phyloP scores from a whole-genome alignment of 1,284 basidiomycete genomes.

The Pseudozyma tsukubaensis region DNA sequence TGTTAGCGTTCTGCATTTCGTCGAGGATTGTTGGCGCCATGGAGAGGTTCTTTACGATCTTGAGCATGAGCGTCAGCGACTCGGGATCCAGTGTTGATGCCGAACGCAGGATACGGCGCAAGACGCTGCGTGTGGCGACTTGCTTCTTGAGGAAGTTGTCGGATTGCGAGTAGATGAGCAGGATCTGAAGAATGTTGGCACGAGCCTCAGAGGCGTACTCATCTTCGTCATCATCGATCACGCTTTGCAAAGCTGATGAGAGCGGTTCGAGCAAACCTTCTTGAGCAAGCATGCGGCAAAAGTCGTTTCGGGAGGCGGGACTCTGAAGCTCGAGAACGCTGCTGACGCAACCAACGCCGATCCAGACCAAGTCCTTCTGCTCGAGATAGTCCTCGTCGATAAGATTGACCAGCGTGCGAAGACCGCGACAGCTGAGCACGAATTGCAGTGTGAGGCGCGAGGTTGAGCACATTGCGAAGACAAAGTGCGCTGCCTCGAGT shows the following conservation, averaged over 20 bases:
- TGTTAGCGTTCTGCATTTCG: conserved; percentile 93
- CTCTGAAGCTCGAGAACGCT: conserved; percentile 92
- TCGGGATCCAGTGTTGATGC: conserved; percentile 74
- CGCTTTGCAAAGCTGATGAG: conserved; percentile 86
- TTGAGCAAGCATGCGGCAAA: conserved; percentile 96
- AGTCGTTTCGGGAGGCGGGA: conserved; percentile 95
- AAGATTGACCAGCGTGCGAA: conserved; percentile 92
- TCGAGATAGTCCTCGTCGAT: conserved; percentile 95
- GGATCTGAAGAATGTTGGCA: conserved; percentile 86
- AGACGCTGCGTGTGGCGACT: conserved; percentile 86
- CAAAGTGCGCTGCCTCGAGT: conserved; percentile 93
- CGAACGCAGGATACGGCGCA: conserved; percentile 77
- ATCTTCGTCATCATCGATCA: conserved; percentile 80
- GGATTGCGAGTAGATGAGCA: conserved; percentile 92
- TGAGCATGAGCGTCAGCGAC: conserved; percentile 86
- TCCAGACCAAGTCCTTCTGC: conserved; percentile 86
- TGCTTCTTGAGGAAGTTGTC: conserved; percentile 92
- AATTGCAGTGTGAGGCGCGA: conserved; percentile 80
- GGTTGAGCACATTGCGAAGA: conserved; percentile 89
- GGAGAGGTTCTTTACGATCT: conserved; percentile 93
- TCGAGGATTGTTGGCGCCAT: conserved; percentile 86
- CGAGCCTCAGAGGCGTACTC: conserved; percentile 77
- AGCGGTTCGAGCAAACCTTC: conserved; percentile 93
- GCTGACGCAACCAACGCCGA: conserved; percentile 91
- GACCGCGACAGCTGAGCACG: conserved; percentile 81